Evolutionary conservation across 371 early-diverging fungal genomes (phyloP).

Genomic region (Syncephalastrum contaminatum): DNA sequence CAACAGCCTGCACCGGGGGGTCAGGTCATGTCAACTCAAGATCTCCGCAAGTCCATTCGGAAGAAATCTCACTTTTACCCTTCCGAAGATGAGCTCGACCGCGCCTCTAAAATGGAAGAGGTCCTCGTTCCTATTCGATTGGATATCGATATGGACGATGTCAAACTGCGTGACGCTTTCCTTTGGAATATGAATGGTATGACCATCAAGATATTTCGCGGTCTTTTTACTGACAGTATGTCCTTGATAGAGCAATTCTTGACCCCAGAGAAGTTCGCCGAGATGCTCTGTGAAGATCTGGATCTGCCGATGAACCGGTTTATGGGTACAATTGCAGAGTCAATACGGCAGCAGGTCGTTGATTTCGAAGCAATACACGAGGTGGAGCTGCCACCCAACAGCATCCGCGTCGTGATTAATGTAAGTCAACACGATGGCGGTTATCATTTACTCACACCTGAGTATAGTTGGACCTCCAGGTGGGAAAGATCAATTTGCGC

Average conservation of each 20-base stretch:
- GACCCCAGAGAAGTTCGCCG: slow-evolving; percentile 92
- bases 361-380: slow-evolving; percentile 49
- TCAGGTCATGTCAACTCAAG: slow-evolving; percentile 8
- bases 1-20: slow-evolving; percentile 7
- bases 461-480: slow-evolving; percentile 78
- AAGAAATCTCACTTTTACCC: slow-evolving; percentile 36
- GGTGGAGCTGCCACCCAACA: slow-evolving; percentile 28
- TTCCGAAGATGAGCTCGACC: slow-evolving; percentile 30
- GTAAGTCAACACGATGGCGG: slow-evolving; percentile 20
- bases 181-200: slow-evolving; percentile 85
- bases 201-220: not conserved
- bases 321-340: slow-evolving; percentile 71
- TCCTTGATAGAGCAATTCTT: slow-evolving; percentile 65
- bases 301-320: slow-evolving; percentile 57
- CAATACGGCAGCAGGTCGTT: slow-evolving; percentile 67
- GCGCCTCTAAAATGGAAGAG: slow-evolving; percentile 63
- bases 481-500: slow-evolving; percentile 79
- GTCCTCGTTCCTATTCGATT: slow-evolving; percentile 76
- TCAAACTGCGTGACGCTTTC: slow-evolving; percentile 73
- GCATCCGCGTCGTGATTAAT: slow-evolving; percentile 44
- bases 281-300: slow-evolving; percentile 84
- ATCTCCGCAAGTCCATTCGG: slow-evolving; percentile 27
- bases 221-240: not conserved
- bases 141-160: slow-evolving; percentile 79
- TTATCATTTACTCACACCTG: not conserved